Base-by-base conservation (phyloP, 2,329 filamentous ascomycete species). In the Triangularia setosa region DNA sequence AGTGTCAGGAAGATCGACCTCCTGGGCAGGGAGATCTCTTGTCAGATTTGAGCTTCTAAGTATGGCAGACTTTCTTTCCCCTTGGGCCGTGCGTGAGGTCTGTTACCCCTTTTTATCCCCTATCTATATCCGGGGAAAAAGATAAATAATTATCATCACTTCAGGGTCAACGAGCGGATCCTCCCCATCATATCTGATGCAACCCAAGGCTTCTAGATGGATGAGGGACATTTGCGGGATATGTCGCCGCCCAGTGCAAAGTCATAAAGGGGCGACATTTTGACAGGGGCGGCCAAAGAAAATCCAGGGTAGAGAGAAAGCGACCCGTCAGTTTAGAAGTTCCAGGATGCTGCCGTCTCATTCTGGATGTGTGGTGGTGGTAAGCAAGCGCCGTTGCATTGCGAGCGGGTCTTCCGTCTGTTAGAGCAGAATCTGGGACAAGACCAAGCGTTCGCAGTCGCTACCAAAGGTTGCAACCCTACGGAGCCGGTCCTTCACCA, bases 361-460 rank as follows among this genome's bases (percentile, higher is more conserved):
- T 28, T 27, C 52, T 28, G 48, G 21, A 12, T 1, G 7, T 5
- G 24, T 53, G 48, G 48, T n/a, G 4, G 25, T 55, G 52, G 52
- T 28, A 27, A 53, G 40, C 58, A 52, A 33, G 53, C 57, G 27
- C 61, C 62, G 58, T 52, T 25, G 28, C 56, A 65, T 55, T 27
- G 52, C 16, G 40, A 33, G 58, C 64, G 62, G 62, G 59, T 58
- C 62, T 60, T 61, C 63, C 63, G 58, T 52, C 56, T 59, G 35
- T 59, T 40, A 40, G 60, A 61, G 65, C 58, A 30, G 67, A 66
- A 73, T 71, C 64, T 66, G 66, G 66, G 66, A 67, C 62, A 66
- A 27, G 57, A 59, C 54, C 55, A 58, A 60, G 61, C 55, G 63
- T 48, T 60, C 58, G 56, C 53, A 60, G 58, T 67, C 67, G 67